Conservation (phyloP, 2,329 filamentous ascomycete genomes). For the Colletotrichum liaoningense region DNA sequence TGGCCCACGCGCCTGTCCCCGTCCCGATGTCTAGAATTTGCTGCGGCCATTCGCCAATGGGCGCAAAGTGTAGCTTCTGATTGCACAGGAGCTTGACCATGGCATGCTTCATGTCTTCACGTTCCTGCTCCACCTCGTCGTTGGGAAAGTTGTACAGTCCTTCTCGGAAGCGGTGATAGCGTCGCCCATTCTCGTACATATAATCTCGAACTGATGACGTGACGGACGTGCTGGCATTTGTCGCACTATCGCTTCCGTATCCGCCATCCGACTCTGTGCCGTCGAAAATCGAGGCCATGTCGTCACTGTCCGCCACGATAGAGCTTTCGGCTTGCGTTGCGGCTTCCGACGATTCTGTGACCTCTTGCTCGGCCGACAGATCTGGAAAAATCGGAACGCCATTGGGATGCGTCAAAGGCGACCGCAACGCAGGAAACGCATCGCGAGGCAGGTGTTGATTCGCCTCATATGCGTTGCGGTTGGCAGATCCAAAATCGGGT, state of each 20-base stretch:
- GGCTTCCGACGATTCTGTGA: constrained; percentile 49
- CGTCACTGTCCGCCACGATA: constrained; percentile 49
- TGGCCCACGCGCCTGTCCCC: constrained; percentile 70
- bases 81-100: constrained; percentile 62
- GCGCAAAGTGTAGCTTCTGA: constrained; percentile 62
- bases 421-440: constrained; percentile 35
- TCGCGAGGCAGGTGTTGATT: neutral
- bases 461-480: neutral
- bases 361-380: constrained; percentile 48
- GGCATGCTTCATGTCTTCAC: constrained; percentile 67
- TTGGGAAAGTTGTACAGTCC: constrained; percentile 70
- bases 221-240: constrained; percentile 51
- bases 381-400: constrained; percentile 50
- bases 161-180: constrained; percentile 67
- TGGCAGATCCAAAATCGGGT: neutral
- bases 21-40: constrained; percentile 69
- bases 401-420: constrained; percentile 52
- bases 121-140: constrained; percentile 69
- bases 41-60: constrained; percentile 58
- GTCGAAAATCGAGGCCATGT: constrained; percentile 35
- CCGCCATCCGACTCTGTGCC: constrained; percentile 47
- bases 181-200: constrained; percentile 65
- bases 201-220: constrained; percentile 59
- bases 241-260: constrained; percentile 50
- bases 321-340: constrained; percentile 49